These are phyloP conservation scores for Detonula confervacea DNA, from an alignment of 352 stramenopile genomes.

Conservation along the genomic window DNA sequence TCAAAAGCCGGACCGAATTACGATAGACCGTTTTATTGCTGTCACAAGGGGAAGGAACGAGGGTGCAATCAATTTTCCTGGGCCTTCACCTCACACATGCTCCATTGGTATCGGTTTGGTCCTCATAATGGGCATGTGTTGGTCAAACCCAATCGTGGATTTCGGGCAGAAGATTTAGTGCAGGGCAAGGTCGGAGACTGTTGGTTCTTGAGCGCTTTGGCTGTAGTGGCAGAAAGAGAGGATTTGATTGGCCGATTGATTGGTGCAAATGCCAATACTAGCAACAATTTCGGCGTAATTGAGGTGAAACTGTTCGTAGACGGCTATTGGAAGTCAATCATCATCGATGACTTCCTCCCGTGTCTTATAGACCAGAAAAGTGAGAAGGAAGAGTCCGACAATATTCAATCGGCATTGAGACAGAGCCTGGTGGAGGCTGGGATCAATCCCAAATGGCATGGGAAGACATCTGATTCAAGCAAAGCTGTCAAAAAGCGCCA, in stretches of 20 bases:
- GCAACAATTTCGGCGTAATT: constrained; percentile 49
- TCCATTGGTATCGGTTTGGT: constrained; percentile 73
- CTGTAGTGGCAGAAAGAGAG: constrained; percentile 82
- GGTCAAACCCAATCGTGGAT: constrained; percentile 30
- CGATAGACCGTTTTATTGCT: constrained; percentile 54
- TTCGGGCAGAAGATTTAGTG: constrained; percentile 52
- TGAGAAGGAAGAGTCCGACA: constrained; percentile 44
- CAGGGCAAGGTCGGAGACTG: constrained; percentile 81
- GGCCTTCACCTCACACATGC: constrained; percentile 64
- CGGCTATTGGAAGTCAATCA: constrained; percentile 65
- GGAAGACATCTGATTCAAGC: constrained; percentile 3
- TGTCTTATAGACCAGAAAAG: constrained; percentile 50
- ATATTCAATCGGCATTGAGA: constrained; percentile 35
- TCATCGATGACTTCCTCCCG: constrained; percentile 66
- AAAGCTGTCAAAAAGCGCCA: constrained; percentile 36
- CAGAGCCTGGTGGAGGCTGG: constrained; percentile 35
- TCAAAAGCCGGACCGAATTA: constrained; percentile 49
- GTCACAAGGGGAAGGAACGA: constrained; percentile 14
- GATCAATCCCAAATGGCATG: constrained; percentile 34
- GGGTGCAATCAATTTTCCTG: constrained; percentile 70
- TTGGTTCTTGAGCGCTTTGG: constrained; percentile 86
- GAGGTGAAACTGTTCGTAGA: constrained; percentile 70
- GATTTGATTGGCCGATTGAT: constrained; percentile 73
- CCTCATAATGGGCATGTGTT: constrained; percentile 54
- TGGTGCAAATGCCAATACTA: constrained; percentile 26